These are phyloP conservation scores for Mycogone perniciosa DNA, from an alignment of 2,329 filamentous ascomycete species.

Conservation along the genomic window DNA sequence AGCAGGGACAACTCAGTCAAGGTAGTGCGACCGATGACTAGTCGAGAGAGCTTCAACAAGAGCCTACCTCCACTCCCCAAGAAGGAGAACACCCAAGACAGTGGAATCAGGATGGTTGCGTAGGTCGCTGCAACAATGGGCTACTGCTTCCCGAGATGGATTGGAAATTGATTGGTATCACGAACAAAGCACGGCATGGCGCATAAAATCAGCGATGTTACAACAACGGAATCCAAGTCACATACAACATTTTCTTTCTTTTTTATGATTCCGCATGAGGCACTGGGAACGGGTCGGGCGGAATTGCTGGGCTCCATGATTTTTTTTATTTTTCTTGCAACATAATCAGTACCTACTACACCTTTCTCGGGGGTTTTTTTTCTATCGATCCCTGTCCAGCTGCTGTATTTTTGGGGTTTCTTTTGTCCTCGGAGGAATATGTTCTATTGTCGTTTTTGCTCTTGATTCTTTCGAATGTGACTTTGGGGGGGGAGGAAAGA, in stretches of 20 bases:
- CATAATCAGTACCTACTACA: slow-evolving; percentile 9
- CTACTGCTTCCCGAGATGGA: slow-evolving; percentile 16
- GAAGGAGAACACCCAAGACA: slow-evolving; percentile 23
- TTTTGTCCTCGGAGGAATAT: slow-evolving; percentile 11
- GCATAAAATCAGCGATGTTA: slow-evolving; percentile 14
- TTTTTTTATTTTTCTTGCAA: slow-evolving; percentile 11
- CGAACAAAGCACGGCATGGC: slow-evolving; percentile 14
- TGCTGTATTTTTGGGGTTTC: slow-evolving; percentile 13
- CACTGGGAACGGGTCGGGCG: slow-evolving; percentile 12
- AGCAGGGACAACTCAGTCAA: slow-evolving; percentile 25
- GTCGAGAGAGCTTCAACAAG: slow-evolving; percentile 55
- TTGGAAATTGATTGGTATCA: slow-evolving; percentile 14
- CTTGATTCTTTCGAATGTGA: slow-evolving; percentile 9
- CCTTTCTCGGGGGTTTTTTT: not conserved
- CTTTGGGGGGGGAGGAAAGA: slow-evolving; percentile 10
- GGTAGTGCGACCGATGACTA: slow-evolving; percentile 33
- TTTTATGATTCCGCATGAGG: slow-evolving; percentile 16
- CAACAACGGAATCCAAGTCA: slow-evolving; percentile 4
- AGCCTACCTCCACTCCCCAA: slow-evolving; percentile 50
- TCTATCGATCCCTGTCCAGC: not conserved
- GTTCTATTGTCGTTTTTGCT: slow-evolving; percentile 15
- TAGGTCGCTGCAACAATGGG: slow-evolving; percentile 19
- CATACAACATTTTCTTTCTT: slow-evolving; percentile 4
- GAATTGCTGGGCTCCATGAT: slow-evolving; percentile 12
- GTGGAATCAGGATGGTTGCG: slow-evolving; percentile 25